Base-by-base conservation (phyloP, 1,284 basidiomycete genomes). In the Trametes pubescens region DNA sequence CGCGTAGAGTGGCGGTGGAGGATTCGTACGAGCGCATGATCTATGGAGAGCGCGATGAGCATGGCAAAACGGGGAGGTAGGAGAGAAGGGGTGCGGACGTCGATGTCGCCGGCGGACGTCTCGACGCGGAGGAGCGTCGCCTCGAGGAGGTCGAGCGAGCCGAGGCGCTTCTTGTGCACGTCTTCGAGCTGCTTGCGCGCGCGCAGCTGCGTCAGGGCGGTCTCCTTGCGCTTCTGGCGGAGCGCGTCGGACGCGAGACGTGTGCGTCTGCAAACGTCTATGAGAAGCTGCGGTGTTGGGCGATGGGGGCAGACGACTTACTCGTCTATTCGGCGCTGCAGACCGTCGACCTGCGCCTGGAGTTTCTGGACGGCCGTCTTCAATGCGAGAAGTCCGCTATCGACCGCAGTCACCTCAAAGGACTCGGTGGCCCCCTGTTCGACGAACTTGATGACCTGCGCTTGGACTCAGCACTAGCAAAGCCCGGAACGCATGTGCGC, bases 21-120 rank as follows among this genome's bases (percentile, higher is more conserved):
- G 88, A 87, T 74, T 93, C 86, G 74, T 97, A 98, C 0, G 90
- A 87, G 67, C 86, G 86, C 86, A 98, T 89, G 59, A 98, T 92
- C 92, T 96, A 24, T 2, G 22, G 72, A n/a, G 34, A 37, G 21
- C 57, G 38, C 24, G 14, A 18, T 48, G n/a, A 21, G 9, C n/a
- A 48, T 11, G 32, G 59, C 16, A 14, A 16, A 21, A 9, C 2
- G 22, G 18, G 47, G 21, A 14, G 4, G 5, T 26, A 9, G 26
- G 18, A 10, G 2, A 24, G 3, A n/a, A 26, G 1, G 53, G n/a
- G 8, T 48, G 69, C 76, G 61, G 74, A 95, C 94, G 82, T 96
- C 91, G 8, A 96, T 84, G 76, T 99, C 93, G 5, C 90, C 90
- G 49, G 92, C 92, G 22, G 96, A 94, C 18, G 90, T 86, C 77